Percentiles rank a stretch among this genome's conserved stretches.
Conservation (phyloP, 1,284 basidiomycete genomes). For the Pseudozyma pruni region DNA sequence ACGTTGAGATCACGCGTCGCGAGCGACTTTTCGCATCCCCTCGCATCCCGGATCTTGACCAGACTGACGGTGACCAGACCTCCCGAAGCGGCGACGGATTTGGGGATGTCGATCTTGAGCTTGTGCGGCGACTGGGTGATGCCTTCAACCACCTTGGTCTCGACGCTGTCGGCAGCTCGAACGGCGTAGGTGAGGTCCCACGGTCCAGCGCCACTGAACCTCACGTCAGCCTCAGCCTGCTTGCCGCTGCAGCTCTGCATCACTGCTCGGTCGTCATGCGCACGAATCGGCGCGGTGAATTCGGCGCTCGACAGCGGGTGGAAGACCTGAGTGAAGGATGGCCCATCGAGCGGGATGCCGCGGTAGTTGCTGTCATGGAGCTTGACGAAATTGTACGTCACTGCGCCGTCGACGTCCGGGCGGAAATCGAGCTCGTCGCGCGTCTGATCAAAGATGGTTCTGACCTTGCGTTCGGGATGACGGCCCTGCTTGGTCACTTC, state of each 20-base stretch:
- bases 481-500: constrained; percentile 75
- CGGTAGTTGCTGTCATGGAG: constrained; percentile 87
- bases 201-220: constrained; percentile 60
- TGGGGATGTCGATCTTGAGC: constrained; percentile 67
- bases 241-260: constrained; percentile 65
- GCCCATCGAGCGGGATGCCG: constrained; percentile 70
- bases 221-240: constrained; percentile 56
- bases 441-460: constrained; percentile 75
- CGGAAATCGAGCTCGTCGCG: constrained; percentile 86
- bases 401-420: constrained; percentile 87
- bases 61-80: constrained; percentile 84
- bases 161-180: constrained; percentile 35
- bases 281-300: constrained; percentile 52
- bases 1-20: constrained; percentile 83
- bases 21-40: constrained; percentile 83
- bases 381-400: constrained; percentile 83
- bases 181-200: constrained; percentile 63
- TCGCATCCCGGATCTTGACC: constrained; percentile 85
- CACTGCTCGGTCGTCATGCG: constrained; percentile 44
- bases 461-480: constrained; percentile 69
- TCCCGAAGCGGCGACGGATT: constrained; percentile 75
- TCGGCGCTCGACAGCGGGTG: constrained; percentile 64
- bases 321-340: constrained; percentile 61
- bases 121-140: constrained; percentile 59
- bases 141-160: constrained; percentile 51